A percentile compares a stretch with the other conserved stretches of the same genome.
Conservation (phyloP, 805 yeast species). For the Candida orba region DNA sequence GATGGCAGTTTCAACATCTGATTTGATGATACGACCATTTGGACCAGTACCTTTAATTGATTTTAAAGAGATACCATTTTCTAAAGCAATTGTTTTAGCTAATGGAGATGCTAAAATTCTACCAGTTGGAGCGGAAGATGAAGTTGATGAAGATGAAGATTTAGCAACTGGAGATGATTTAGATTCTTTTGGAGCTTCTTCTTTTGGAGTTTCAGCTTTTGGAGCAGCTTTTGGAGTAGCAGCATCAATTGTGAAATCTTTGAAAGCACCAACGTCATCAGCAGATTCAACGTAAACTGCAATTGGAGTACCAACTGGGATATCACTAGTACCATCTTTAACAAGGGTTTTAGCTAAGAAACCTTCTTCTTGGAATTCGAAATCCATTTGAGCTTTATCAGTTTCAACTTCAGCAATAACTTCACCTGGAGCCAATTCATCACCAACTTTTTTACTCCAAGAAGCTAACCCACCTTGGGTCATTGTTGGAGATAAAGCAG, state of each 20-base stretch:
- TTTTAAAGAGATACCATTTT: constrained; percentile 82
- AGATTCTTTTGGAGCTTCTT: constrained; percentile 22
- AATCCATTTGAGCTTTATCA: constrained; percentile 97
- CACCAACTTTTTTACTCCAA: constrained; percentile 91
- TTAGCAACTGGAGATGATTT: constrained; percentile 29
- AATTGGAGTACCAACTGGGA: constrained; percentile 92
- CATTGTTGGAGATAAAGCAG: constrained; percentile 99
- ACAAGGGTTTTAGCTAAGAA: constrained; percentile 80
- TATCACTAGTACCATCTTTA: constrained; percentile 79
- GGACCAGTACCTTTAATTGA: constrained; percentile 91
- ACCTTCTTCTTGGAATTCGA: constrained; percentile 97
- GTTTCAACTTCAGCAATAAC: constrained; percentile 95
- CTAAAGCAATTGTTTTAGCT: constrained; percentile 89
- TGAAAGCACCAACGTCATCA: constrained; percentile 81
- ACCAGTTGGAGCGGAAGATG: constrained; percentile 22
- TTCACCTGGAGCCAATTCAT: constrained; percentile 83
- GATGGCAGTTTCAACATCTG: constrained; percentile 75
- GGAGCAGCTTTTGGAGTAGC: constrained; percentile 25
- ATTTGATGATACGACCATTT: constrained; percentile 85
- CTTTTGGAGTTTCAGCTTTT: constrained; percentile 14
- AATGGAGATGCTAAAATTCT: constrained; percentile 92
- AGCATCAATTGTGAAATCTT: constrained; percentile 71
- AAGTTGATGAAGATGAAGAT: too few relatives aligned
- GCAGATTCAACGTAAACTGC: constrained; percentile 92
- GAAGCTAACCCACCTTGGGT: constrained; percentile 86